These are phyloP conservation scores for Imleria badia DNA, from an alignment of 768 basidiomycete species.

Conservation along the genomic window DNA sequence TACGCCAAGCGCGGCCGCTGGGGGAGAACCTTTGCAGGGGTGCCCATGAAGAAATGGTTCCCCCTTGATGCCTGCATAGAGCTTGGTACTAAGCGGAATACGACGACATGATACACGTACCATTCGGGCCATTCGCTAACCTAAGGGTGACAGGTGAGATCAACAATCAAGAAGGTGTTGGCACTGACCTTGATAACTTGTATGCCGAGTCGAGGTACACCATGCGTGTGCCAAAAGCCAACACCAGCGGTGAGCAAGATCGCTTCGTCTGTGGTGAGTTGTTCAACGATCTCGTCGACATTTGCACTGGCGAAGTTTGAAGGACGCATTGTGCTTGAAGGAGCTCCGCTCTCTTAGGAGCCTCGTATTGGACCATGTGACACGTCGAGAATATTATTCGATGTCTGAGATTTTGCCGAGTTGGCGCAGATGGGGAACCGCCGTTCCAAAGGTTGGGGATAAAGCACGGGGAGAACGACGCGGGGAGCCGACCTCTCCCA, in stretches of 20 bases:
- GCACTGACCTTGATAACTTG: slow-evolving; percentile 61
- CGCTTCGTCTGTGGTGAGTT: slow-evolving; percentile 71
- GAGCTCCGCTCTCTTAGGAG: background rate
- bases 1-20: slow-evolving; percentile 71
- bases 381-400: background rate
- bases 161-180: background rate
- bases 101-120: slow-evolving; percentile 33
- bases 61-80: slow-evolving; percentile 48
- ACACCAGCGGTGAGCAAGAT: slow-evolving; percentile 71
- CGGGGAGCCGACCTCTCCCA: too few species aligned
- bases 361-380: slow-evolving; percentile 18
- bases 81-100: background rate
- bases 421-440: too few species aligned
- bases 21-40: slow-evolving; percentile 77
- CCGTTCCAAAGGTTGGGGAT: background rate
- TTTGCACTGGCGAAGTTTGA: slow-evolving; percentile 69
- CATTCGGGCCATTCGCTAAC: slow-evolving; percentile 83
- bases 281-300: slow-evolving; percentile 59
- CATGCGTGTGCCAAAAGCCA: slow-evolving; percentile 76
- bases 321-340: slow-evolving; percentile 48
- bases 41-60: slow-evolving; percentile 78
- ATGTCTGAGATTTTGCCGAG: slow-evolving; percentile 15
- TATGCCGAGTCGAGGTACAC: slow-evolving; percentile 62
- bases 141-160: slow-evolving; percentile 30
- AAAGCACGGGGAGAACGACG: too few species aligned